Evolutionary conservation across 1,284 basidiomycete genomes (phyloP).

Genomic region (Sutorius eximius): DNA sequence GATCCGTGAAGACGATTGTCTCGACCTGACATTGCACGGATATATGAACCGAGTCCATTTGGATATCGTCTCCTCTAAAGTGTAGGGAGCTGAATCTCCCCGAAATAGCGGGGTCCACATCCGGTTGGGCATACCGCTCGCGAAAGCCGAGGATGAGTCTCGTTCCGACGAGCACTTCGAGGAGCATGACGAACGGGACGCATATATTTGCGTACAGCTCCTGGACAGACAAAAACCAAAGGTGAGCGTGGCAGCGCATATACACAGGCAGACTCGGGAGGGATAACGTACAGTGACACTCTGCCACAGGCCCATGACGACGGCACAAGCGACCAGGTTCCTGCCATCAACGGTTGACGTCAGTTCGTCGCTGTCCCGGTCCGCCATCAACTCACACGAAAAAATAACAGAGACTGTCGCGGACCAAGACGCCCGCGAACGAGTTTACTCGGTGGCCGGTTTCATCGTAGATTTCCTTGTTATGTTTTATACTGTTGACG

Average conservation of each 20-base stretch:
- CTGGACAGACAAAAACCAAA: slow-evolving; percentile 5
- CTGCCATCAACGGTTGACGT: slow-evolving; percentile 10
- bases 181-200: slow-evolving; percentile 34
- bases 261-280: neutral
- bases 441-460: slow-evolving; percentile 12
- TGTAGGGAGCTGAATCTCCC: slow-evolving; percentile 18
- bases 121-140: slow-evolving; percentile 28
- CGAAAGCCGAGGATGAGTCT: slow-evolving; percentile 35
- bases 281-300: slow-evolving; percentile 23
- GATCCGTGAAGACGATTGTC: slow-evolving; percentile 19
- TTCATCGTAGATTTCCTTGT: neutral
- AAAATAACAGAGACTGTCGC: slow-evolving; percentile 35
- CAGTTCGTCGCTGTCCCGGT: neutral
- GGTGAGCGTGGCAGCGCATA: neutral
- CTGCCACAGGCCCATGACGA: slow-evolving; percentile 32
- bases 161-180: slow-evolving; percentile 34
- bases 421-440: slow-evolving; percentile 27
- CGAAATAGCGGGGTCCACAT: slow-evolving; percentile 9
- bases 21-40: slow-evolving; percentile 19
- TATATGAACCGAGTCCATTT: slow-evolving; percentile 2
- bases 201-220: slow-evolving; percentile 32
- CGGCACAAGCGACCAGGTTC: slow-evolving; percentile 25
- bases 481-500: slow-evolving; percentile 8
- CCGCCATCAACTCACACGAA: slow-evolving; percentile 25
- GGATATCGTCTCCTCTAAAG: slow-evolving; percentile 13